Conservation (phyloP, 495 filamentous ascomycete genomes). For the Penicillium robsamsonii region DNA sequence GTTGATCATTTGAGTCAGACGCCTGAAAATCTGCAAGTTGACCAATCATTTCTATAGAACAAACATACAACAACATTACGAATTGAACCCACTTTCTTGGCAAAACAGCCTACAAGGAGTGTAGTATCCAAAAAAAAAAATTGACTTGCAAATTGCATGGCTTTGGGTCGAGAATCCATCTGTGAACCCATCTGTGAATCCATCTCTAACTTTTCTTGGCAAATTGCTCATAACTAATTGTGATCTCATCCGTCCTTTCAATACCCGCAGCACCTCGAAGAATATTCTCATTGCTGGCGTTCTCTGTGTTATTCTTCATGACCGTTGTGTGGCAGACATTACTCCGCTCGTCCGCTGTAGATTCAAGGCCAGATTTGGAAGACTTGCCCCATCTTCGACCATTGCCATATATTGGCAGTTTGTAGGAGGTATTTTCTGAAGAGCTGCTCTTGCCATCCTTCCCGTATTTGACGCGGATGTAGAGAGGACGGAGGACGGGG, state of each 20-base stretch:
- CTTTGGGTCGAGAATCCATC: no score
- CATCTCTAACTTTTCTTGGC: constrained; percentile 7
- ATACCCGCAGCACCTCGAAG: constrained; percentile 22
- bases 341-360: constrained; percentile 9
- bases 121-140: no score
- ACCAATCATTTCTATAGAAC: neutral
- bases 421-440: constrained; percentile 20
- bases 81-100: neutral
- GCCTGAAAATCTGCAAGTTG: neutral
- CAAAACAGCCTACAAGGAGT: no score
- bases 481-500: constrained; percentile 30
- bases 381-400: constrained; percentile 18
- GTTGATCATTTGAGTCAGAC: neutral
- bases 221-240: constrained; percentile 22
- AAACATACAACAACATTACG: neutral
- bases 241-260: constrained; percentile 27
- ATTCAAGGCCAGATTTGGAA: constrained; percentile 8
- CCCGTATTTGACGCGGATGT: constrained; percentile 24
- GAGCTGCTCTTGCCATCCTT: constrained; percentile 23
- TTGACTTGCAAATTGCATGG: no score
- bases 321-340: constrained; percentile 4
- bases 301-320: constrained; percentile 7
- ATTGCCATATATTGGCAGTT: constrained; percentile 25
- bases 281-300: constrained; percentile 25
- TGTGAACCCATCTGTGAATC: neutral